Evolutionary conservation across 2,329 filamentous ascomycete species (phyloP), one percentile per base, ranked within the genome.

Genomic region (Colletotrichum ledebouriae): DNA sequence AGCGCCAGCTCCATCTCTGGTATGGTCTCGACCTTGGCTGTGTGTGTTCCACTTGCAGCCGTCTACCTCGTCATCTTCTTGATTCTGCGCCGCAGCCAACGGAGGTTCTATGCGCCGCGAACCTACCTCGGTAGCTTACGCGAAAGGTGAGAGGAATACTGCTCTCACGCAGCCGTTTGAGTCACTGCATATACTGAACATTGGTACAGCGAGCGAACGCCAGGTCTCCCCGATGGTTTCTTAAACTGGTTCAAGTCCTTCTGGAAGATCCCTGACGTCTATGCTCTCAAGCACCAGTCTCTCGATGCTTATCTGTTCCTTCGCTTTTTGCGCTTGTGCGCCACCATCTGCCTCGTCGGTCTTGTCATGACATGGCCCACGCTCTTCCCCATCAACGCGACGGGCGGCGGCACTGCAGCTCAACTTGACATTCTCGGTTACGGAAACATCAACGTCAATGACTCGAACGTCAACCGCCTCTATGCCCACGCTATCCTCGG

Each of bases 281-380:
- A 93, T 75, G 89, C 93, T 39, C 86, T 97, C 33, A 91, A 94
- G 74, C 92, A 96, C 79, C 92, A 94, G 78, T 94, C 93, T 1
- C 86, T 97, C 73, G 94, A 97, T 79, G 90, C 91, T 12, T 97
- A 94, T 76, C 86, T 97, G 34, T 92, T 94, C 77, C 85, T 97
- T 42, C 92, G 94, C 41, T 95, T 95, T 75, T 82, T 98, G 71
- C 93, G 94, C 75, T 91, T 94, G 71, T 81, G 91, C 7, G 85
- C 91, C 37, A 82, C 90, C 68, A 91, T 97, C 72, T 94, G 92
- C 80, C 87, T 98, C 52, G 90, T 95, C 10, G 96, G 96, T 66
- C 93, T 90, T 75, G 83, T 87, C 73, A 90, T 98, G 67, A 94
- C 93, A 17, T 97, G 93, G 90, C 95, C 96, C 0, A 85, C 98